Conservation (phyloP, 306 rosid genomes). For the Cucumis sativus region DNA sequence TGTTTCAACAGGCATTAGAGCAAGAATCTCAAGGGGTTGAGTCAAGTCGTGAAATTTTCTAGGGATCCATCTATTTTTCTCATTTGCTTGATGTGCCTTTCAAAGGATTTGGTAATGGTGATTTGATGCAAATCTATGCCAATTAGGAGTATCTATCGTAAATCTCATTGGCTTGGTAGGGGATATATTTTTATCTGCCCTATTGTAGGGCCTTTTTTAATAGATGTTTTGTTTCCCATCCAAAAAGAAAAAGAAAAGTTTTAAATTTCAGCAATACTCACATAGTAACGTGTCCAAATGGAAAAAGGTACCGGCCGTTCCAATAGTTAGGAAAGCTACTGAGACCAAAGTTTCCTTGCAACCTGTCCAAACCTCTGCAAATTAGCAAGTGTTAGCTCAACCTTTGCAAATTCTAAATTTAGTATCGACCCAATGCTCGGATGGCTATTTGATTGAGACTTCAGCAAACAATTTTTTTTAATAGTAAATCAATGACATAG, state of each 20-base stretch:
- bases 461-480: neutral
- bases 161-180: neutral
- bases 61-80: neutral
- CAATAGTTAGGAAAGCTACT: neutral
- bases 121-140: neutral
- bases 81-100: neutral
- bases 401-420: neutral
- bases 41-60: neutral
- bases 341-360: neutral
- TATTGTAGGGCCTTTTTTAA: neutral
- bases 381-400: neutral
- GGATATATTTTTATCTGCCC: neutral
- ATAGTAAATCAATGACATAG: neutral
- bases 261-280: neutral
- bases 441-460: neutral
- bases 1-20: neutral
- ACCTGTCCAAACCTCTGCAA: neutral
- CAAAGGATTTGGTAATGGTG: neutral
- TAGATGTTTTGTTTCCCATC: neutral
- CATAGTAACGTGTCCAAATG: neutral
- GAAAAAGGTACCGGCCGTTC: neutral
- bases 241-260: neutral
- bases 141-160: neutral
- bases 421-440: neutral
- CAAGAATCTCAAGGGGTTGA: neutral